Evolutionary conservation across 2,329 filamentous ascomycete species (phyloP).

Genomic region (Cytospora paraplurivora): DNA sequence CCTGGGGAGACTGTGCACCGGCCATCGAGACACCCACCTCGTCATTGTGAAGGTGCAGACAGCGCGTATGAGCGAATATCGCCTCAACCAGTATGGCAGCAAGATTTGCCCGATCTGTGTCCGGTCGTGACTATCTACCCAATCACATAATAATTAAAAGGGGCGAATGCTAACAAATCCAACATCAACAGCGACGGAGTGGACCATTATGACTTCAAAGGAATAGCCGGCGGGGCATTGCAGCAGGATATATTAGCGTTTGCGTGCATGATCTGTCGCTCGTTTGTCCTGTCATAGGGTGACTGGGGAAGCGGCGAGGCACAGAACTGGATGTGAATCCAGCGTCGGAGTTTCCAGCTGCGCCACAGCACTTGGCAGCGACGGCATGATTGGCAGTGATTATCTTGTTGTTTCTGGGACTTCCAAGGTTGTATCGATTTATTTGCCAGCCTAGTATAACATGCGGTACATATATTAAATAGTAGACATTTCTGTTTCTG

Average conservation of each 20-base stretch:
- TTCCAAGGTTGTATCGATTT: background rate
- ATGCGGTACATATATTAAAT: background rate
- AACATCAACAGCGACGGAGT: background rate
- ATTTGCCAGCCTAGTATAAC: background rate
- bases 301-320: background rate
- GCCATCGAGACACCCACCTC: slow-evolving; percentile 1
- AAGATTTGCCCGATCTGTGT: slow-evolving; percentile 9
- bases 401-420: background rate
- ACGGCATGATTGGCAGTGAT: background rate
- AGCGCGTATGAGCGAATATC: background rate
- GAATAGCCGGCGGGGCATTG: background rate
- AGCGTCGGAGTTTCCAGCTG: background rate
- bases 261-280: background rate
- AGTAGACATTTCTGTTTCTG: background rate
- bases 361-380: background rate
- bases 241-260: background rate
- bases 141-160: too few species aligned
- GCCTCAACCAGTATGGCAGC: background rate
- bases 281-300: background rate
- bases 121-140: background rate
- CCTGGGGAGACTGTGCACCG: background rate
- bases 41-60: background rate
- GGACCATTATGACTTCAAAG: slow-evolving; percentile 1
- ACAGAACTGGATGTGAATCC: background rate
- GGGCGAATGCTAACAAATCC: background rate